Conservation (phyloP, 1,139 yeast genomes). For the Diutina mesorugosa region DNA sequence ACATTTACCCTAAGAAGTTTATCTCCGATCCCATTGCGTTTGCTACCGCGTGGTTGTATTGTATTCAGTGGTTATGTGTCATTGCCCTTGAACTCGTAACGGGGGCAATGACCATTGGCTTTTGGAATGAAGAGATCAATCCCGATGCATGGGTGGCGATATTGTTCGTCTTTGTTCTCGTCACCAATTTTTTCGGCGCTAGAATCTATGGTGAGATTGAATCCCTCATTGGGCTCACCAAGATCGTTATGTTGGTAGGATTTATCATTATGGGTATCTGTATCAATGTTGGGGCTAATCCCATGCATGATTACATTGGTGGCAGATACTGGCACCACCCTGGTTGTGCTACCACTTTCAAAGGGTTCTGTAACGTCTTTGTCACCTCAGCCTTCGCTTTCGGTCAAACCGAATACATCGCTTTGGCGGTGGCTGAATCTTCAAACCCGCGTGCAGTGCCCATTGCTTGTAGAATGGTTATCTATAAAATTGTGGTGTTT, state of each 20-base stretch:
- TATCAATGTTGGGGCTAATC: constrained; percentile 32
- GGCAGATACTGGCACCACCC: constrained; percentile 45
- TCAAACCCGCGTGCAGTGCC: constrained; percentile 32
- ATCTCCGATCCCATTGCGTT: not conserved
- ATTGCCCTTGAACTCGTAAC: constrained; percentile 69
- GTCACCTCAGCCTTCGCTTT: constrained; percentile 31
- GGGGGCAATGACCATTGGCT: constrained; percentile 51
- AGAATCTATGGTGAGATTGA: constrained; percentile 36
- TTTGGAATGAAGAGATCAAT: constrained; percentile 23
- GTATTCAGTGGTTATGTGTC: constrained; percentile 67
- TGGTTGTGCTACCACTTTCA: constrained; percentile 29
- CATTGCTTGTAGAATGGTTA: constrained; percentile 30
- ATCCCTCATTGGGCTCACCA: constrained; percentile 24
- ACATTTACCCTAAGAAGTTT: constrained; percentile 28
- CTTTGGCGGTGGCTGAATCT: constrained; percentile 35
- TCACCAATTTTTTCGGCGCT: constrained; percentile 31
- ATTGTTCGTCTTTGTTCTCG: constrained; percentile 21
- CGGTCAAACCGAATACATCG: constrained; percentile 28
- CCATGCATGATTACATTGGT: constrained; percentile 13
- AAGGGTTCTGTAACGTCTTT: constrained; percentile 29
- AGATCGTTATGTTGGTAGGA: constrained; percentile 30
- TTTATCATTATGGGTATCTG: constrained; percentile 27
- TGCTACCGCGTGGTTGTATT: constrained; percentile 12
- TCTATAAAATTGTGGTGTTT: constrained; percentile 23
- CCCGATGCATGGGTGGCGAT: constrained; percentile 34